Base-by-base conservation (phyloP, 2,329 filamentous ascomycete species). In the Trichophaea hybrida region DNA sequence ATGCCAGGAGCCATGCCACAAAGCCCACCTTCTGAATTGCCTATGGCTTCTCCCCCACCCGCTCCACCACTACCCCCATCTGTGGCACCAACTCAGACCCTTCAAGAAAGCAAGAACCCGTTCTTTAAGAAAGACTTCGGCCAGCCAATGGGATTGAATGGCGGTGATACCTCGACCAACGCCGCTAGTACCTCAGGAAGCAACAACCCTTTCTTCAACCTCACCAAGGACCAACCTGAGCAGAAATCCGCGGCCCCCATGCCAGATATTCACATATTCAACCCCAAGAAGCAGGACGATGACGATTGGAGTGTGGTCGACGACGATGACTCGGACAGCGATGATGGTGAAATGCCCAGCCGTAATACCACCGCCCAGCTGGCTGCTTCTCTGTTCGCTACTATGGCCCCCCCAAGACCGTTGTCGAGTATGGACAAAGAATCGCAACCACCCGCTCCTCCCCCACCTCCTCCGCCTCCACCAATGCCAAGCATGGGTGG, bases 351-450 rank as follows among this genome's bases (percentile, higher is more conserved):
- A 57, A 80, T 84, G 7, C 84, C 87, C 15, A 86, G 86, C 55
- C 88, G 88, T 58, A 83, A 85, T 61, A 88, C 82, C 67, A 93
- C 93, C 53, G 93, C 94, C 62, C 88, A 95, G 68, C 80, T 98
- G 40, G 93, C 93, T 13, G 94, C 88, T 5, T 93, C 96, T 62
- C 78, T 98, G 17, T 98, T 98, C 71, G 91, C 93, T 61, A 95
- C 90, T 55, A 97, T 98, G 90, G 65, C 58, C 5, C 53, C 93
- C 43, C 91, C 93, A 12, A 83, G 91, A 55, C 90, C 91, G 34
- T 74, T 96, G 49, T 94, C 88, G 17, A 85, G 88, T 5, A 82
- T 87, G 71, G 88, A 86, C 13, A 15, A n/a, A 6, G 50, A 34
- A n/a, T 57, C 62, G 10, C 58, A 61, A 15, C 61, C 61, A 54